A percentile compares a stretch with the other conserved stretches of the same genome.
Conservation (phyloP, 1,284 basidiomycete genomes). For the Cutaneotrichosporon sp. region DNA sequence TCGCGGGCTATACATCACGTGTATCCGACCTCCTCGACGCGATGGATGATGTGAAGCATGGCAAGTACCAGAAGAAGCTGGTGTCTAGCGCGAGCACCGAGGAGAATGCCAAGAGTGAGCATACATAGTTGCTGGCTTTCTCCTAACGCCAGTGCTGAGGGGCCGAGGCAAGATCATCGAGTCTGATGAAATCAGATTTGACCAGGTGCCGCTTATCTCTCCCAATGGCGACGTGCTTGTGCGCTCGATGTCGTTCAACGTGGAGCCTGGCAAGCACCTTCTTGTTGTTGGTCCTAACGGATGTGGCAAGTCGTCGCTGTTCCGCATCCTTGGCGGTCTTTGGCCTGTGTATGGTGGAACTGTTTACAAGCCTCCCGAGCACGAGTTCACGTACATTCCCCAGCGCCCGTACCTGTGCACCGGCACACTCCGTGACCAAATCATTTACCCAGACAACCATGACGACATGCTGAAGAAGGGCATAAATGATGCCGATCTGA, state of each 20-base stretch:
- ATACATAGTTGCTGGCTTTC: not conserved
- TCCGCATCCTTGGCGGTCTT: slow-evolving; percentile 90
- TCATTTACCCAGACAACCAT: slow-evolving; percentile 71
- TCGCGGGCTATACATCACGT: slow-evolving; percentile 90
- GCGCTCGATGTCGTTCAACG: slow-evolving; percentile 74
- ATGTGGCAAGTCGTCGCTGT: slow-evolving; percentile 79
- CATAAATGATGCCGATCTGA: slow-evolving; percentile 69
- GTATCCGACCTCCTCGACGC: slow-evolving; percentile 85
- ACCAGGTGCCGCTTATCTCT: slow-evolving; percentile 89
- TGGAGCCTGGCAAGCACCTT: slow-evolving; percentile 85
- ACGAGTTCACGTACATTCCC: slow-evolving; percentile 89
- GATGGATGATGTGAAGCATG: slow-evolving; percentile 79
- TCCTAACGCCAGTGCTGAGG: slow-evolving; percentile 60
- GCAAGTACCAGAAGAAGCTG: slow-evolving; percentile 83
- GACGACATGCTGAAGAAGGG: slow-evolving; percentile 57
- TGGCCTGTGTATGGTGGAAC: slow-evolving; percentile 95
- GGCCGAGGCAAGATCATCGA: slow-evolving; percentile 74
- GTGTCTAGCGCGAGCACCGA: slow-evolving; percentile 69
- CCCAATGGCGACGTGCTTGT: slow-evolving; percentile 93
- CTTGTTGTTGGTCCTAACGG: slow-evolving; percentile 92
- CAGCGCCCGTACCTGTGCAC: slow-evolving; percentile 90
- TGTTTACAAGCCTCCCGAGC: slow-evolving; percentile 86
- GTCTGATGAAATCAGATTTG: slow-evolving; percentile 78
- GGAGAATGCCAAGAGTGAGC: slow-evolving; percentile 70
- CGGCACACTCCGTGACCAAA: slow-evolving; percentile 89